Evolutionary conservation across 495 filamentous ascomycete genomes (phyloP).

Genomic region (Podospora tetraspora): DNA sequence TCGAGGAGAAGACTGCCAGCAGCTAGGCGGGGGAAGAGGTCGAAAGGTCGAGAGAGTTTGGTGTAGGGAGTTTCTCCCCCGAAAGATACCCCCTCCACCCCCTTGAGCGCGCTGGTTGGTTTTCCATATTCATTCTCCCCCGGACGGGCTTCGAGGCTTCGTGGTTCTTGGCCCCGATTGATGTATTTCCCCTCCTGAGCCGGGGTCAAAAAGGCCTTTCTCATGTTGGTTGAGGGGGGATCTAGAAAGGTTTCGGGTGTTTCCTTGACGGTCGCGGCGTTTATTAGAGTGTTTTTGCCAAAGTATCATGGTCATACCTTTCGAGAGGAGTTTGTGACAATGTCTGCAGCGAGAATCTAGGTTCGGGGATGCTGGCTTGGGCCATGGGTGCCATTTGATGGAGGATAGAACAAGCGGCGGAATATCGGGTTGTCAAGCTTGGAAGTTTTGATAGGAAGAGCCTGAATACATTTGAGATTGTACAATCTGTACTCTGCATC

Average conservation of each 20-base stretch:
- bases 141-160: neutral
- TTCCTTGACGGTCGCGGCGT: neutral
- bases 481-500: neutral
- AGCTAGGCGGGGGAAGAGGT: conserved; percentile 6
- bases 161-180: neutral
- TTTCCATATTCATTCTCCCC: neutral
- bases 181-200: neutral
- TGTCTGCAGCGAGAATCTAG: neutral
- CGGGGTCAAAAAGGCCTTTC: neutral
- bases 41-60: neutral
- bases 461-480: neutral
- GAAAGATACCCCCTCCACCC: neutral
- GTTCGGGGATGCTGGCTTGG: neutral
- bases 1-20: conserved; percentile 38
- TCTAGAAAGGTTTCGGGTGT: neutral
- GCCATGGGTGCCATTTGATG: neutral
- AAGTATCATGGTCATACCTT: neutral
- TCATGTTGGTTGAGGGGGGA: neutral
- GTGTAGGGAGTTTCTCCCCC: neutral
- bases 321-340: neutral
- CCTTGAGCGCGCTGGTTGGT: neutral
- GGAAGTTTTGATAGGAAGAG: neutral
- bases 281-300: neutral
- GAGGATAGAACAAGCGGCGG: neutral
- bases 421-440: neutral